Evolutionary conservation across 129 eudicot species (phyloP), one percentile per base, ranked within the genome.

Genomic region (Arctium lappa): DNA sequence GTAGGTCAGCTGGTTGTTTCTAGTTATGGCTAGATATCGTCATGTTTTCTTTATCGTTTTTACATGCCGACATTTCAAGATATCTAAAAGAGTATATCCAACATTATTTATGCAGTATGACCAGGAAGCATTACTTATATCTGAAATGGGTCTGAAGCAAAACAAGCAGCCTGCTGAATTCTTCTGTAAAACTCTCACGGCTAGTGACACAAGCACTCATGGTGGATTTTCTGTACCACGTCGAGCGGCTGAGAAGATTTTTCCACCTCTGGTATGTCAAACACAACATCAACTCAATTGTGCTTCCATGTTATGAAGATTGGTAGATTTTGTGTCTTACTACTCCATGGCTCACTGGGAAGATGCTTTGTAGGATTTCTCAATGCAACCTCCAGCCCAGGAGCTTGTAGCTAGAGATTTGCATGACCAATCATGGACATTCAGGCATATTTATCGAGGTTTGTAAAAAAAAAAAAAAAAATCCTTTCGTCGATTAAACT

Each of bases 201-300:
- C 97, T 65, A 94, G 98, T 88, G 98, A 94, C 86, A 94, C 98
- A 22, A 94, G 98, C 85, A 94, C 98, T 46, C 98, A 94, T 78
- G 98, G 98, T 72, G 98, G 98, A 42, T 94, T 94, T 70, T 94
- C 98, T 71, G 98, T 94, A 12, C 98, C 98, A 50, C 98, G 98
- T 74, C 87, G 98, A 69, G 97, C 98, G 11, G 98, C 98, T 83
- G 98, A 94, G 82, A 94, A 94, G 91, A 94, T 94, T 40, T 94
- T 94, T 83, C 98, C 98, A 33, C 90, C 96, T 72, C 89, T 94
- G 78, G 98, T 92, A 88, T 33, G 27, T 16, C 68, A 60, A 56
- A 60, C 56, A 1, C 56, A 46, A 46, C 3, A 0, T 46, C 56
- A 46, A 10, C 29, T 60, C 68, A 60, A 60, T n/a, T 60, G 9